Percentiles rank a stretch among this genome's conserved stretches.
Evolutionary conservation across 768 basidiomycete genomes (phyloP).

Genomic region (Pulveroboletus sp.): DNA sequence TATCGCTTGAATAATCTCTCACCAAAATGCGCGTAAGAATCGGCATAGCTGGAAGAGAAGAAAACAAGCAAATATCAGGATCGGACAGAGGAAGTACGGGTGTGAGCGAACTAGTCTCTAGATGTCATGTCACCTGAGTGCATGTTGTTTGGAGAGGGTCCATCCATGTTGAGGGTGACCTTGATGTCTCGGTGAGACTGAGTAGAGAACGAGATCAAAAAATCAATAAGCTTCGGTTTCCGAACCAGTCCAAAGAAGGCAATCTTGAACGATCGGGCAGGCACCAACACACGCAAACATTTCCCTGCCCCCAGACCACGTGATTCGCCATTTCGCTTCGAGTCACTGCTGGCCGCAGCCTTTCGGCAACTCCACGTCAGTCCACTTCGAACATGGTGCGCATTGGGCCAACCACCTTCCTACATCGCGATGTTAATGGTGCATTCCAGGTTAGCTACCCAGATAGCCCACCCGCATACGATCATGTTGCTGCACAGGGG

Average conservation of each 20-base stretch:
- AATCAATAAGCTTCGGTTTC: background rate
- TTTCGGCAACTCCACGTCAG: conserved; percentile 4
- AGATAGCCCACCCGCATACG: conserved; percentile 51
- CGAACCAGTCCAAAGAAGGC: conserved; percentile 6
- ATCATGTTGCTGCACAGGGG: conserved; percentile 32
- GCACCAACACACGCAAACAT: conserved; percentile 15
- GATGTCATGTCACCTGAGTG: conserved; percentile 65
- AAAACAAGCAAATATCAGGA: conserved; percentile 38
- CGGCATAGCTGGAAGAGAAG: conserved; percentile 71
- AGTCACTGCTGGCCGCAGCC: conserved; percentile 11
- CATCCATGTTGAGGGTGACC: conserved; percentile 23
- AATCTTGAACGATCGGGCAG: conserved; percentile 10
- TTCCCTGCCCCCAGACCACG: conserved; percentile 11
- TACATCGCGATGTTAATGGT: background rate
- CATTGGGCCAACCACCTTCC: background rate
- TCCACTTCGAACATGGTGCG: conserved; percentile 25
- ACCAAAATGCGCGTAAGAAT: conserved; percentile 96
- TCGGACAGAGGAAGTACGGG: conserved; percentile 25
- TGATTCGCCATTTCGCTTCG: conserved; percentile 6
- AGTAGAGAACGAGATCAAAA: background rate
- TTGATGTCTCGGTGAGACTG: background rate
- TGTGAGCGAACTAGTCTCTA: conserved; percentile 74
- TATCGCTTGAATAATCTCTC: conserved; percentile 20
- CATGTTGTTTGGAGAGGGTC: conserved; percentile 26
- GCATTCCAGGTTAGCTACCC: conserved; percentile 14